Conservation (phyloP, 768 basidiomycete species). For the Suillus lakei region DNA sequence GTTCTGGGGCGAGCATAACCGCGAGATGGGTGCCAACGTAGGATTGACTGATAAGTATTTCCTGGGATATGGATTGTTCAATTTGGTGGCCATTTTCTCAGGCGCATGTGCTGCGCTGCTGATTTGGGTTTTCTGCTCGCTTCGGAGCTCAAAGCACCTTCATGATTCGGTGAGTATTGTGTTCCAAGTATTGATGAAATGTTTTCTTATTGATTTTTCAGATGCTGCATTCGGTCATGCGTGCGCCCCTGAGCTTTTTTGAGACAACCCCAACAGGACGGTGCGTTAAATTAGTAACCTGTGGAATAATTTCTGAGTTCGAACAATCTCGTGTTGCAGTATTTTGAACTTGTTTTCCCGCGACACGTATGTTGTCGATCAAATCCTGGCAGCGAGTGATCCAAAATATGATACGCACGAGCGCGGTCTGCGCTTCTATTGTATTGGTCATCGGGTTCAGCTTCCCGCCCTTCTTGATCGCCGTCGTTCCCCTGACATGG, state of each 20-base stretch:
- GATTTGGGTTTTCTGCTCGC: slow-evolving; percentile 78
- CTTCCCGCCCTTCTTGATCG: slow-evolving; percentile 82
- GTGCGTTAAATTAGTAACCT: slow-evolving; percentile 39
- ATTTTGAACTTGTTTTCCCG: slow-evolving; percentile 92
- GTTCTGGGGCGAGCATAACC: slow-evolving; percentile 83
- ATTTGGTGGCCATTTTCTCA: slow-evolving; percentile 57
- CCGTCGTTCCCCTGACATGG: slow-evolving; percentile 75
- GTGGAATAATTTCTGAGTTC: not conserved
- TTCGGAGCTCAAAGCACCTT: slow-evolving; percentile 73
- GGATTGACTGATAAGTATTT: slow-evolving; percentile 62
- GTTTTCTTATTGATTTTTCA: slow-evolving; percentile 31
- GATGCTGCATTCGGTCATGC: slow-evolving; percentile 84
- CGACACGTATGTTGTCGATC: slow-evolving; percentile 87
- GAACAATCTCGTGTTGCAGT: slow-evolving; percentile 37
- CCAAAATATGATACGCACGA: slow-evolving; percentile 69
- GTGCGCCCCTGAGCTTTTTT: slow-evolving; percentile 86
- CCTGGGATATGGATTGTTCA: slow-evolving; percentile 69
- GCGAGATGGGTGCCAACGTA: slow-evolving; percentile 56
- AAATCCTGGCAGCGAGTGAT: slow-evolving; percentile 78
- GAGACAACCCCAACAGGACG: slow-evolving; percentile 87
- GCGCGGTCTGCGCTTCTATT: slow-evolving; percentile 61
- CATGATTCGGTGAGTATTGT: slow-evolving; percentile 69
- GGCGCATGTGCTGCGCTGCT: slow-evolving; percentile 62
- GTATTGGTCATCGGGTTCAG: slow-evolving; percentile 76
- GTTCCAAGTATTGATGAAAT: not conserved